Conservation (phyloP, 768 basidiomycete genomes). For the Serendipita sp. region DNA sequence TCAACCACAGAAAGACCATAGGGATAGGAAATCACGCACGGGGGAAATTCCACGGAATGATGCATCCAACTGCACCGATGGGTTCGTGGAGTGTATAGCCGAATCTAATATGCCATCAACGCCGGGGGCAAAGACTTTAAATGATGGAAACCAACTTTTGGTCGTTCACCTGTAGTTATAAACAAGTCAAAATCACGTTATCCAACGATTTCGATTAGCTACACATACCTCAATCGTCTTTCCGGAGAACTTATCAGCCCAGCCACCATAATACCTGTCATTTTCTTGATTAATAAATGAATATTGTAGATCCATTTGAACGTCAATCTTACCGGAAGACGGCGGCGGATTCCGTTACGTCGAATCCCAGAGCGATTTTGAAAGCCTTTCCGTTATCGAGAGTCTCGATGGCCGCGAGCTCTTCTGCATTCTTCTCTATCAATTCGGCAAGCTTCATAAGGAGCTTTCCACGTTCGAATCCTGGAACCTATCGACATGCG, state of each 20-base stretch:
- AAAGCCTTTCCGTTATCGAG: slow-evolving; percentile 91
- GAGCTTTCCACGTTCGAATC: slow-evolving; percentile 62
- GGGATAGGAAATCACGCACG: slow-evolving; percentile 22
- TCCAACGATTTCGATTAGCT: no score
- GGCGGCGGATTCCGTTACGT: slow-evolving; percentile 61
- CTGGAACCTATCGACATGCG: slow-evolving; percentile 32
- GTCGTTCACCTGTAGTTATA: no score
- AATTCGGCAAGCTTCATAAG: slow-evolving; percentile 79
- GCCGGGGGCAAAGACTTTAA: no score
- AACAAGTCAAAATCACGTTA: no score
- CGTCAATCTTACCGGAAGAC: slow-evolving; percentile 35
- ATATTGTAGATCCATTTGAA: slow-evolving; percentile 9
- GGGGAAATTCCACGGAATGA: slow-evolving; percentile 90
- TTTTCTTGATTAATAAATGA: slow-evolving; percentile 7
- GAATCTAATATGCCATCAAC: slow-evolving; percentile 36
- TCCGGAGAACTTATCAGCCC: slow-evolving; percentile 87
- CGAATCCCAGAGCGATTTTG: slow-evolving; percentile 44
- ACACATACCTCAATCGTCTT: slow-evolving; percentile 23
- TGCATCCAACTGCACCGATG: slow-evolving; percentile 38
- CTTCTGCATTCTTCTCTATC: slow-evolving; percentile 69
- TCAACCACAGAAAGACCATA: not conserved
- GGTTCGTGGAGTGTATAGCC: slow-evolving; percentile 82
- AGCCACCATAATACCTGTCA: slow-evolving; percentile 76
- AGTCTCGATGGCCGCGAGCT: slow-evolving; percentile 68
- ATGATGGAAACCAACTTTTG: no score